These are phyloP conservation scores for Oxyria digyna DNA, from an alignment of 148 eudicot species.

Conservation along the genomic window DNA sequence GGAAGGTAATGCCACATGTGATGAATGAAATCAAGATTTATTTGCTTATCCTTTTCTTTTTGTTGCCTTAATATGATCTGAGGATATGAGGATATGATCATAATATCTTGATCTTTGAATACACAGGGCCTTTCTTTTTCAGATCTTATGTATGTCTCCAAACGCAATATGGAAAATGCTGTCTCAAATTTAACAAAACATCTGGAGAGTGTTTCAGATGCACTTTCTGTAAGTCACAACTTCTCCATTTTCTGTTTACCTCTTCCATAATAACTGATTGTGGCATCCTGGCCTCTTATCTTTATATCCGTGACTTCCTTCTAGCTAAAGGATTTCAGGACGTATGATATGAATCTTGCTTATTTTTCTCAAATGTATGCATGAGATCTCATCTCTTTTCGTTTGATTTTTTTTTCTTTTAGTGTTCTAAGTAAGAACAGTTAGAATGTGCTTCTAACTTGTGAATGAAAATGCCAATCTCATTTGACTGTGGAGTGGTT, in stretches of 20 bases:
- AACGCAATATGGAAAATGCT: conserved; percentile 65
- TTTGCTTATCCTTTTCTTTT: conserved; percentile 1
- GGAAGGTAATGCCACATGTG: conserved; percentile 43
- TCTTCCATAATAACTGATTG: not conserved
- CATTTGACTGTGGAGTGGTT: not conserved
- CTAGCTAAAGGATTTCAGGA: not conserved
- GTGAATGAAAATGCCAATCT: not conserved
- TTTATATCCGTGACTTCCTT: not conserved
- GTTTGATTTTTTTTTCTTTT: not conserved
- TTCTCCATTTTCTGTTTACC: not conserved
- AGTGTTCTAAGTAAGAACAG: not conserved
- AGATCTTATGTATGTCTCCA: conserved; percentile 89
- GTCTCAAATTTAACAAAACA: conserved; percentile 74
- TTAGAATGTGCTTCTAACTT: not conserved
- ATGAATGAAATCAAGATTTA: not conserved
- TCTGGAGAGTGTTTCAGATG: conserved; percentile 54
- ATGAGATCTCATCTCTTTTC: not conserved
- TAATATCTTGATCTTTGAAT: not conserved
- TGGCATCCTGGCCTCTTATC: not conserved
- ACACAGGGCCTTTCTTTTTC: conserved; percentile 65
- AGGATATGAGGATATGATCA: not conserved
- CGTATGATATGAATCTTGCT: not conserved
- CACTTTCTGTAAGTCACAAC: conserved; percentile 49
- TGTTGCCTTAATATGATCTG: not conserved
- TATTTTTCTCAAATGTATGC: not conserved